These are phyloP conservation scores for Vitis vinifera DNA, from an alignment of 164 flowering plant species.

Conservation along the genomic window ASM3070453v1 NC_081818.1:27707001-27707500, in stretches of 20 bases:
- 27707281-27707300: slow-evolving; percentile 9
- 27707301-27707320: not conserved
- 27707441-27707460: too few relatives aligned
- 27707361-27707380: slow-evolving; percentile 1
- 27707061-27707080: not conserved
- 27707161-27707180: not conserved
- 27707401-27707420: not conserved
- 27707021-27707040: not conserved
- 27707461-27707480: too few relatives aligned
- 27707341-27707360: not conserved
- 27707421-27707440: not conserved
- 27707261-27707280: not conserved
- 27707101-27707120: not conserved
- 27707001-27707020: slow-evolving; percentile 24
- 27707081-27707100: not conserved
- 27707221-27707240: not conserved
- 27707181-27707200: not conserved
- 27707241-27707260: slow-evolving; percentile 4
- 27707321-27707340: slow-evolving; percentile 1
- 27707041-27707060: not conserved
- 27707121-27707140: not conserved
- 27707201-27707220: not conserved
- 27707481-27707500: not conserved
- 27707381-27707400: not conserved
- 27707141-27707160: not conserved